Conservation (phyloP, 2,329 filamentous ascomycete genomes). For the Coleophoma crateriformis region DNA sequence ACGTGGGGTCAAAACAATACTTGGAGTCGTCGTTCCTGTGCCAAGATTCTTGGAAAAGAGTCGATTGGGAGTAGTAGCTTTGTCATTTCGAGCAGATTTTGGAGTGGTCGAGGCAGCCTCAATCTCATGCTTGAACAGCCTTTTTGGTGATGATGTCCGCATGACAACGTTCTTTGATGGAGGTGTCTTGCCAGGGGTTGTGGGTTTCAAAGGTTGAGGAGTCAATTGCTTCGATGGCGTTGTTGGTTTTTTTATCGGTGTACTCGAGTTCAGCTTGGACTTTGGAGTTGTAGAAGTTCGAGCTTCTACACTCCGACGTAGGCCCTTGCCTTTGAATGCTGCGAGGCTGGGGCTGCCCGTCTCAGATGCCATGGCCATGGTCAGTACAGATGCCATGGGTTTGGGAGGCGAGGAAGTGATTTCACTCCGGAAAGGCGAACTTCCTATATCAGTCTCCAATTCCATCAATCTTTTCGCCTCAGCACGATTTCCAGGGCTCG, state of each 20-base stretch:
- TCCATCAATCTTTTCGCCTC: conserved; percentile 54
- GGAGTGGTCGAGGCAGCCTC: conserved; percentile 23
- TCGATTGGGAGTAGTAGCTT: conserved; percentile 28
- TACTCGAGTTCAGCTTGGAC: conserved; percentile 14
- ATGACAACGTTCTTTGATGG: conserved; percentile 39
- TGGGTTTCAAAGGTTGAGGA: conserved; percentile 36
- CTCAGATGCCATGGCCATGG: conserved; percentile 36
- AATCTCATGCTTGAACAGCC: conserved; percentile 35
- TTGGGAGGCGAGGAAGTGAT: conserved; percentile 31
- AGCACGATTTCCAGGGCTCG: conserved; percentile 32
- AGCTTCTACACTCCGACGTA: conserved; percentile 41
- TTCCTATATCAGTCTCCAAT: conserved; percentile 44
- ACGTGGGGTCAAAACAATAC: conserved; percentile 57
- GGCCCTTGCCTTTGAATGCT: conserved; percentile 42
- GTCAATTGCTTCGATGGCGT: conserved; percentile 35
- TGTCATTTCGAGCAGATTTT: conserved; percentile 27
- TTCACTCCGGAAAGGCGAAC: conserved; percentile 35
- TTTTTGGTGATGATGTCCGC: conserved; percentile 42
- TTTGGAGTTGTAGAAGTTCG: conserved; percentile 36
- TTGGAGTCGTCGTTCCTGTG: conserved; percentile 55
- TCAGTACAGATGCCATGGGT: conserved; percentile 21
- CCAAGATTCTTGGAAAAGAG: conserved; percentile 49
- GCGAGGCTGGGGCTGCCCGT: conserved; percentile 50
- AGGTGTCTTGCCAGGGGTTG: conserved; percentile 44
- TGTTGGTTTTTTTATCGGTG: conserved; percentile 26